Evolutionary conservation across 805 yeast species (phyloP).

Genomic region (Yamadazyma philogaea): DNA sequence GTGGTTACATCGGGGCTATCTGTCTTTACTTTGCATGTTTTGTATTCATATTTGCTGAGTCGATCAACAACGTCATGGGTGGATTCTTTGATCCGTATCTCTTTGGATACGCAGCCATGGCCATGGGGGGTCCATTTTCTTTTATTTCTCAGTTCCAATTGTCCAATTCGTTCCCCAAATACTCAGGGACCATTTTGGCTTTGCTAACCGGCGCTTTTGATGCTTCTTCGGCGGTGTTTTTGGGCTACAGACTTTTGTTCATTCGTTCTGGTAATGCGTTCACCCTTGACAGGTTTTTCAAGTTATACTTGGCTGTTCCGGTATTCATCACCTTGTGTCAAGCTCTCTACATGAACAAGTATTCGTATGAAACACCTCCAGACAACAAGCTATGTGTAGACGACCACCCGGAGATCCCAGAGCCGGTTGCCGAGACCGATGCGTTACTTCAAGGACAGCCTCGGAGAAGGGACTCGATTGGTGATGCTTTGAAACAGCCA

Average conservation of each 20-base stretch:
- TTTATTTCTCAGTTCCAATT: conserved; percentile 56
- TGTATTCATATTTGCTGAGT: conserved; percentile 42
- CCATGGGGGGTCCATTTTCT: conserved; percentile 58
- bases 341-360: conserved; percentile 46
- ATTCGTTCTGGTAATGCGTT: conserved; percentile 29
- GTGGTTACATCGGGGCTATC: conserved; percentile 51
- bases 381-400: conserved; percentile 25
- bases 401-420: conserved; percentile 16
- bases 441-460: conserved; percentile 17
- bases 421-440: conserved; percentile 18
- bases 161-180: conserved; percentile 54
- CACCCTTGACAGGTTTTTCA: conserved; percentile 43
- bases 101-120: conserved; percentile 50
- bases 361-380: conserved; percentile 44
- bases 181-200: conserved; percentile 52
- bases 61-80: conserved; percentile 14
- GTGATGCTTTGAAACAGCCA: conserved; percentile 54
- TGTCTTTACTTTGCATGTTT: conserved; percentile 46
- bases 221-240: conserved; percentile 54
- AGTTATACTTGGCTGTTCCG: conserved; percentile 48
- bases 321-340: conserved; percentile 46
- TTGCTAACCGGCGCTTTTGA: conserved; percentile 58
- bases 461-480: conserved; percentile 49
- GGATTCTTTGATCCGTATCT: conserved; percentile 47
- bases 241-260: conserved; percentile 45